Conservation (phyloP, 352 stramenopile species). For the Phytophthora pisi region DNA sequence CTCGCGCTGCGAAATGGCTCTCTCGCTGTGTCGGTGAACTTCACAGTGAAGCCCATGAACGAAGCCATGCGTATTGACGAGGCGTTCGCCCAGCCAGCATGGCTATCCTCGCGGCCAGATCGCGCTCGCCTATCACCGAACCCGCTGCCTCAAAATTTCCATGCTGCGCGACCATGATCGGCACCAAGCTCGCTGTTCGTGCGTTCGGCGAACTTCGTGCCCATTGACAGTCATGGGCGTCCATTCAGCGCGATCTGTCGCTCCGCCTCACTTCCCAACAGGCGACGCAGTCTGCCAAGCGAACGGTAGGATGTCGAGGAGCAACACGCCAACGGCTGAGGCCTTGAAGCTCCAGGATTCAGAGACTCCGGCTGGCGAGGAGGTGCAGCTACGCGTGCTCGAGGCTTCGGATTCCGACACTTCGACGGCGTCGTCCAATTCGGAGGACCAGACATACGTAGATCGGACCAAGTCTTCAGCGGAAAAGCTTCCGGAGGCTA, state of each 20-base stretch:
- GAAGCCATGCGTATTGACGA: conserved; percentile 18
- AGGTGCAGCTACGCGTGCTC: conserved; percentile 19
- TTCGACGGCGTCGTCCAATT: conserved; percentile 20
- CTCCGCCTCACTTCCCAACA: conserved; percentile 14
- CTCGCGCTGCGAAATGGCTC: neutral
- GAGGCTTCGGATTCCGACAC: conserved; percentile 12
- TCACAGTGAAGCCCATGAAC: neutral
- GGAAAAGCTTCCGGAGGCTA: conserved; percentile 4
- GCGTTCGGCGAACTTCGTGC: conserved; percentile 8
- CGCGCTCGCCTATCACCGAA: neutral
- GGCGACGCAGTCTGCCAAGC: neutral
- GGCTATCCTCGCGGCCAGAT: conserved; percentile 3
- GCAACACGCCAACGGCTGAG: conserved; percentile 18
- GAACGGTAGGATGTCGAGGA: conserved; percentile 17
- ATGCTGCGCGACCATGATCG: conserved; percentile 5
- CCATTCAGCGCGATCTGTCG: neutral
- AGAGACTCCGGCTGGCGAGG: conserved; percentile 13
- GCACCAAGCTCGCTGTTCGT: conserved; percentile 1
- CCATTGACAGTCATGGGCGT: neutral
- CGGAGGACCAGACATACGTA: conserved; percentile 25
- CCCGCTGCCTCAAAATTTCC: conserved; percentile 8
- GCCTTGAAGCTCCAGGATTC: conserved; percentile 16
- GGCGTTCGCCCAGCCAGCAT: conserved; percentile 14
- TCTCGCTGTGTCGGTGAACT: neutral
- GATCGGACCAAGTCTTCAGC: conserved; percentile 11